Evolutionary conservation across 1,139 yeast genomes (phyloP).

Genomic region (Pneumocystis sp.): DNA sequence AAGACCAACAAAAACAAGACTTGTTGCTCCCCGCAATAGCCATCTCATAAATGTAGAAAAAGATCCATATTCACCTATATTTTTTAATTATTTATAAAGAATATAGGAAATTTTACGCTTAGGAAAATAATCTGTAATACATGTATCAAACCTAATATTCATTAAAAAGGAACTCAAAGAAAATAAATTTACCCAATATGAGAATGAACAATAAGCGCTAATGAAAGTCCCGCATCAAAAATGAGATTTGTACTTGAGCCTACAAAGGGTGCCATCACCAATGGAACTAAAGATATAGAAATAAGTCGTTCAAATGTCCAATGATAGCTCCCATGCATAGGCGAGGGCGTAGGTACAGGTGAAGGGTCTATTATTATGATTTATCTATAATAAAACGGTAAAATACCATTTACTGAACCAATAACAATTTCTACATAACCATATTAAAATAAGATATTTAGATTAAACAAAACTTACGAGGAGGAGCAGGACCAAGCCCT

Average conservation of each 20-base stretch:
- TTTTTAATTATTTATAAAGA: background rate
- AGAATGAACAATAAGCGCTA: slow-evolving; percentile 53
- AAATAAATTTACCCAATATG: slow-evolving; percentile 39
- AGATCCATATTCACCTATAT: slow-evolving; percentile 38
- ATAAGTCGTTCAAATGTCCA: slow-evolving; percentile 72
- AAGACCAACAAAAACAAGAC: slow-evolving; percentile 57
- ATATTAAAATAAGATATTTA: background rate
- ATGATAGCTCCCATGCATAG: slow-evolving; percentile 67
- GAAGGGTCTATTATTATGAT: background rate
- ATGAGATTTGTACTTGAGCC: slow-evolving; percentile 50
- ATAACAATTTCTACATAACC: background rate
- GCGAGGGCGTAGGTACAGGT: background rate
- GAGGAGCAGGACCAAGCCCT: background rate
- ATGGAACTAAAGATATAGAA: slow-evolving; percentile 58
- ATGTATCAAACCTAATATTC: slow-evolving; percentile 39
- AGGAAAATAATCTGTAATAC: slow-evolving; percentile 84
- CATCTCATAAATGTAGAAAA: slow-evolving; percentile 52
- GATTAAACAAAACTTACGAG: background rate
- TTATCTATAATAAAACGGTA: background rate
- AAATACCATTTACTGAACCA: background rate
- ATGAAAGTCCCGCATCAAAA: slow-evolving; percentile 52
- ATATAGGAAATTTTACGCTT: slow-evolving; percentile 29
- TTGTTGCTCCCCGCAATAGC: slow-evolving; percentile 55
- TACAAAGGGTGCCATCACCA: slow-evolving; percentile 56
- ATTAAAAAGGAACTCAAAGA: background rate